Percentiles rank a stretch among this genome's conserved stretches.
Evolutionary conservation across 176 grass and related monocot genomes (phyloP).

Genomic region (Oryza australiensis): DNA sequence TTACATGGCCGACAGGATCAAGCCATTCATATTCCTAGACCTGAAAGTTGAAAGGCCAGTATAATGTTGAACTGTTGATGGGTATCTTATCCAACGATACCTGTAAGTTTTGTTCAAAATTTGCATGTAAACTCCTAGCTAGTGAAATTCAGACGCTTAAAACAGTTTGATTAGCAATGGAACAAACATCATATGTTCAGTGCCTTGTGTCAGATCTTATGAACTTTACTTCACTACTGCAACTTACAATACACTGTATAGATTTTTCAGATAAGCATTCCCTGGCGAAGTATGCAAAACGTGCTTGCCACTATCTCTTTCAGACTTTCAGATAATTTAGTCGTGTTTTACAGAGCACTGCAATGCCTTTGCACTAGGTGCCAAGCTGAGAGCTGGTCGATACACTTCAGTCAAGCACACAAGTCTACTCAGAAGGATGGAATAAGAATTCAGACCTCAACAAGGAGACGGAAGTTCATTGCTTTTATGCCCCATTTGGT

Average conservation of each 20-base stretch:
- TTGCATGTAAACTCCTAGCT: not conserved
- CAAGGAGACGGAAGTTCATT: conserved; percentile 23
- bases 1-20: conserved; percentile 29
- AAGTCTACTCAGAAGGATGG: conserved; percentile 2
- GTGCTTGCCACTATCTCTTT: not conserved
- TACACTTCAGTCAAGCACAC: not conserved
- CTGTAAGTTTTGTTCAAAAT: not conserved
- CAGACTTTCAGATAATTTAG: not conserved
- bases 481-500: conserved; percentile 18
- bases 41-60: not conserved
- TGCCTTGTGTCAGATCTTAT: not conserved
- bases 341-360: not conserved
- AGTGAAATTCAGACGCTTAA: not conserved
- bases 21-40: conserved; percentile 20
- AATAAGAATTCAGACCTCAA: not conserved
- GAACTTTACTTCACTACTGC: not conserved
- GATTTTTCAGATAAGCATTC: not conserved
- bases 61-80: not conserved
- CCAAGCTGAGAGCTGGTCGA: not conserved
- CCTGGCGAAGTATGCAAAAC: not conserved
- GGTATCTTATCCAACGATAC: conserved; percentile 11
- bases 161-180: not conserved
- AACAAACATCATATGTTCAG: not conserved
- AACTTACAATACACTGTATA: not conserved
- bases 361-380: not conserved